Evolutionary conservation across 768 basidiomycete genomes (phyloP).

Genomic region (Neoboletus subvelutipes): DNA sequence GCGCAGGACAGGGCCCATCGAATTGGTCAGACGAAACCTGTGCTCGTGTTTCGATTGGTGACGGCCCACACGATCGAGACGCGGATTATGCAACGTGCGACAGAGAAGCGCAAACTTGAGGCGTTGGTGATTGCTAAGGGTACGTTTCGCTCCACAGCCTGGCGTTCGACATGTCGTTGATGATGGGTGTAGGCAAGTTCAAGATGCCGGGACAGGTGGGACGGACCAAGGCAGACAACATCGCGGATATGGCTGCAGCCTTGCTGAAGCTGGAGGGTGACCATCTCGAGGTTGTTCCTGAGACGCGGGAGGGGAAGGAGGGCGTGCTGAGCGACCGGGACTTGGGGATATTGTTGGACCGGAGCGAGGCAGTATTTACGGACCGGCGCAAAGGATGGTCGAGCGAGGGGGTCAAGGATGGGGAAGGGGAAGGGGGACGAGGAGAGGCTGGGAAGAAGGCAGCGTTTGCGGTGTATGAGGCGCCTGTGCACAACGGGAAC

Average conservation of each 20-base stretch:
- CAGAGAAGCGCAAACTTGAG: conserved; percentile 87
- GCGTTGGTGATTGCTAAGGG: conserved; percentile 94
- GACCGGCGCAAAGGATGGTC: conserved; percentile 76
- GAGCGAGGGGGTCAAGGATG: conserved; percentile 32
- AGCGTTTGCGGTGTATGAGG: conserved; percentile 78
- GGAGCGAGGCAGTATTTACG: conserved; percentile 69
- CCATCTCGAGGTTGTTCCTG: conserved; percentile 82
- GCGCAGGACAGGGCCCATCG: conserved; percentile 95
- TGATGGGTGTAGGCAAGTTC: conserved; percentile 63
- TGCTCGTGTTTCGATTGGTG: conserved; percentile 85
- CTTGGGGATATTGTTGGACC: conserved; percentile 76
- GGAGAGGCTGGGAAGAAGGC: conserved; percentile 37
- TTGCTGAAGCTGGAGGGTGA: conserved; percentile 82
- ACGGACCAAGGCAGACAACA: conserved; percentile 57
- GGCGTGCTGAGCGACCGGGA: conserved; percentile 82
- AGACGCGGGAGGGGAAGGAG: conserved; percentile 60
- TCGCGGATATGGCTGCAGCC: conserved; percentile 78
- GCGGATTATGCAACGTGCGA: conserved; percentile 85
- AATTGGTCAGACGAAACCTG: conserved; percentile 91
- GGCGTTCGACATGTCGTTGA: not conserved
- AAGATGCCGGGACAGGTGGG: conserved; percentile 64
- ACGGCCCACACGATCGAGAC: conserved; percentile 89
- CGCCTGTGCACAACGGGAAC: conserved; percentile 59
- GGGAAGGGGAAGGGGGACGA: not conserved
- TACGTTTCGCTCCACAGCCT: conserved; percentile 18